Base-by-base conservation (phyloP, 75 land plant genomes). In the Cunninghamia lanceolata region DNA sequence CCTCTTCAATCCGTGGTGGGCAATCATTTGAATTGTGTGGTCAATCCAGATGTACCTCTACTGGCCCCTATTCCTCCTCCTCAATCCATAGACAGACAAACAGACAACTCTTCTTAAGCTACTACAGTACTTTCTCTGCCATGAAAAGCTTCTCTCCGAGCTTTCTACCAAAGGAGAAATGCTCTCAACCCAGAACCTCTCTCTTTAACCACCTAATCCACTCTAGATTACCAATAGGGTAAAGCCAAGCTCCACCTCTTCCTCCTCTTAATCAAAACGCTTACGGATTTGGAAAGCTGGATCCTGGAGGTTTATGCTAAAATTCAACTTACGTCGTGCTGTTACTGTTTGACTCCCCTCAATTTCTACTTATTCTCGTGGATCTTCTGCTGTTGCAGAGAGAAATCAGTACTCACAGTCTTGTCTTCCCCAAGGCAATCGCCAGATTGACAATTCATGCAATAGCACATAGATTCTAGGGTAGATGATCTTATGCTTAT, bases 21-120 rank as follows among this genome's bases (percentile, higher is more conserved):
- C 82, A 80, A 80, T 80, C 82, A 80, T 80, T 80, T 80, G 82
- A 80, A 80, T 80, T 80, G 47, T 45, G 82, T 80, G 82, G 82
- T 80, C 82, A 80, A 45, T 80, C 82, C 82, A 43, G 82, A 28
- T 45, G 45, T 43, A 43, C 52, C 32, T 9, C 47, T 25, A 10
- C 46, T 11, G 17, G 11, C 30, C 32, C 46, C 82, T 73, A 11
- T 13, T 45, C 47, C 46, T n/a, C 45, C n/a, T 80, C 82, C 82
- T 45, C 82, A 43, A 80, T 45, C 82, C 82, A 80, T 45, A 80
- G 82, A 80, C 45, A 80, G 46, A 43, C 82, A 80, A 21, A 80
- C 46, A 80, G 82, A 40, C 82, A 80, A 40, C 82, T 28, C 82
- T 4, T 34, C 34, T 25, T 39, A 1, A 14, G 46, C 82, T 73